Percentiles rank a stretch among this genome's conserved stretches.
phyloP scores from a whole-genome alignment of 1,284 basidiomycete species.

The Apiotrichum montevideense region DNA sequence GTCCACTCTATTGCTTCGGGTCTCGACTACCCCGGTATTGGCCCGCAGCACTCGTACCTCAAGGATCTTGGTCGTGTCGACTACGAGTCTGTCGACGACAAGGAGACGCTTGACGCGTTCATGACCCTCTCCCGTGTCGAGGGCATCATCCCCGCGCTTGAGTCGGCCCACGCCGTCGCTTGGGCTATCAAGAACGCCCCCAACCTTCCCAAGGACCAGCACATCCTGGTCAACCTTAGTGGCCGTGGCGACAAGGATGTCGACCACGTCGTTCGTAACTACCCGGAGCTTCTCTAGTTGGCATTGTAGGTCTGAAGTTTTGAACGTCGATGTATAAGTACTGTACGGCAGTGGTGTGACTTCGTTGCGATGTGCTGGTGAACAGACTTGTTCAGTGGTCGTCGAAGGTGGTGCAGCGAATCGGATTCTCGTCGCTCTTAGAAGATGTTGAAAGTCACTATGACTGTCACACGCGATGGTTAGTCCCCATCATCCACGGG shows the following conservation, averaged over 20 bases:
- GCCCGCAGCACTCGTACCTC: constrained; percentile 94
- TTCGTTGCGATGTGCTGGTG: too few species aligned
- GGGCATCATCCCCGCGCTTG: constrained; percentile 95
- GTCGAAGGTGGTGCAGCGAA: too few species aligned
- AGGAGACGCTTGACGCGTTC: constrained; percentile 89
- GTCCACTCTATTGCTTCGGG: constrained; percentile 82
- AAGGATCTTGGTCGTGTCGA: constrained; percentile 91
- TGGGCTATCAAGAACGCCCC: constrained; percentile 78
- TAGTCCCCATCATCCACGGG: too few species aligned
- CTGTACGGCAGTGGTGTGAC: not conserved
- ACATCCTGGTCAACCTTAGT: constrained; percentile 64
- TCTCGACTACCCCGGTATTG: constrained; percentile 57
- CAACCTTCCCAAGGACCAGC: constrained; percentile 70
- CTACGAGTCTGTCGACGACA: constrained; percentile 87
- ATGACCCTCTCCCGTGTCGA: constrained; percentile 83
- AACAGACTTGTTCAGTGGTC: too few species aligned
- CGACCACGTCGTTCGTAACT: constrained; percentile 7
- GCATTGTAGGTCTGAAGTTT: not conserved
- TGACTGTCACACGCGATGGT: too few species aligned
- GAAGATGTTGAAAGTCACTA: too few species aligned
- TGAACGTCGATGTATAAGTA: not conserved
- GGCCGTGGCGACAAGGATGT: constrained; percentile 19
- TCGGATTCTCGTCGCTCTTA: too few species aligned
- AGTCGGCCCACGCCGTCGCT: constrained; percentile 95
- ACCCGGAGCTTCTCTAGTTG: not conserved